Conservation (phyloP, 73 alveolate species). For the Symbiodinium natans region DNA sequence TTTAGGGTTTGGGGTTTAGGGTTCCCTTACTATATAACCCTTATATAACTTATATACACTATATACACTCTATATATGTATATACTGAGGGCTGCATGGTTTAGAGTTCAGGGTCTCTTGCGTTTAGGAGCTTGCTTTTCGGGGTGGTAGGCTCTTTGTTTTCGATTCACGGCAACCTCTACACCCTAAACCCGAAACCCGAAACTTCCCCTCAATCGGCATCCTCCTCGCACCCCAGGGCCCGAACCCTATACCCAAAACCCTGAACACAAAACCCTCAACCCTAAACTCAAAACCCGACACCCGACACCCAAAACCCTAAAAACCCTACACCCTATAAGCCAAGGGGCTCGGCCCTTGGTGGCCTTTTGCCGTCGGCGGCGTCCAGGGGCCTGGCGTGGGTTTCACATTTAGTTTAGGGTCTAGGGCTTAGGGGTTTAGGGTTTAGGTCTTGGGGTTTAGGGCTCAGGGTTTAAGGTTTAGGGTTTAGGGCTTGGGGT, state of each 20-base stretch:
- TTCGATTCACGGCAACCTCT: too few relatives aligned
- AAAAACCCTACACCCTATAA: too few relatives aligned
- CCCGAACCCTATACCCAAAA: not conserved
- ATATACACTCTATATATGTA: too few relatives aligned
- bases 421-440: not conserved
- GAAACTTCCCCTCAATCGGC: not conserved
- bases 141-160: too few relatives aligned
- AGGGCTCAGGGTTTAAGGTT: not conserved
- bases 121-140: too few relatives aligned
- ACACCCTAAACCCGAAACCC: not conserved
- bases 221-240: not conserved
- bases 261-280: too few relatives aligned
- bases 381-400: constrained; percentile 9
- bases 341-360: not conserved
- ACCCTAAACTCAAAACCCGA: too few relatives aligned
- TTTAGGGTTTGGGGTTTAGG: not conserved
- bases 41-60: too few relatives aligned
- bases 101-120: too few relatives aligned
- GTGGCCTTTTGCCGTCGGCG: not conserved
- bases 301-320: too few relatives aligned
- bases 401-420: not conserved
- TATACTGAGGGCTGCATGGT: too few relatives aligned
- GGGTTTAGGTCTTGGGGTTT: not conserved
- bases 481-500: not conserved
- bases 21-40: too few relatives aligned